Base-by-base conservation (phyloP, 768 basidiomycete genomes). In the Pleurotus djamor region DNA sequence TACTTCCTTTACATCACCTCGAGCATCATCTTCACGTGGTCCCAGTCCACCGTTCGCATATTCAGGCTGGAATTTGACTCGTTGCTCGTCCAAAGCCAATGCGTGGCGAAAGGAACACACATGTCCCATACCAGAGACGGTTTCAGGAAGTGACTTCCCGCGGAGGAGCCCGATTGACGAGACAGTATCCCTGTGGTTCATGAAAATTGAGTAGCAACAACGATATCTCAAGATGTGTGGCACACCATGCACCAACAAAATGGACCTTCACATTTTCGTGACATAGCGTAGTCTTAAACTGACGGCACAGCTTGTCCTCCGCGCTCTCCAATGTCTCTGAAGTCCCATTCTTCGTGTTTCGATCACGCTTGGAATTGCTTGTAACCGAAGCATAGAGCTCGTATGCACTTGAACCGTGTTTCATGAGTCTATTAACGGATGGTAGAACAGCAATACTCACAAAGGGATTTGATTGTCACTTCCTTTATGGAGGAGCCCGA, bases 101-200 rank as follows among this genome's bases (percentile, higher is more conserved):
- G 78, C 80, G 63, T 81, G 80, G 6, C 79, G 73, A 57, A 81
- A 79, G 45, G 68, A 69, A 45, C 75, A 77, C 5, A 80, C 68
- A 57, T 79, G 72, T 36, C 61, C 59, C 65, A 66, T 65, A 47
- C 47, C 48, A 0, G 63, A 56, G 41, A 60, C 68, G 6, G 74
- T 74, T 32, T 59, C 61, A 4, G 79, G 76, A 5, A 78, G 57
- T 16, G 61, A 66, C 9, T 59, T 68, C 10, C 58, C 62, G 47
- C 77, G 64, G 2, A 79, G 6, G 3, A 28, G 21, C 21, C 80
- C 77, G 43, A 81, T 70, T 0, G 79, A 78, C 3, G 80, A 80
- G 4, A 81, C 80, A 1, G 78, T 79, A 36, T 81, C 80, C 79
- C 79, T 80, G 50, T 3, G 21, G 21, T 28, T 4, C 4, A 38